Percentiles rank a stretch among this genome's conserved stretches.
These are phyloP conservation scores for Arachis stenosperma DNA, from an alignment of 306 rosid species.

Conservation along the genomic window DNA sequence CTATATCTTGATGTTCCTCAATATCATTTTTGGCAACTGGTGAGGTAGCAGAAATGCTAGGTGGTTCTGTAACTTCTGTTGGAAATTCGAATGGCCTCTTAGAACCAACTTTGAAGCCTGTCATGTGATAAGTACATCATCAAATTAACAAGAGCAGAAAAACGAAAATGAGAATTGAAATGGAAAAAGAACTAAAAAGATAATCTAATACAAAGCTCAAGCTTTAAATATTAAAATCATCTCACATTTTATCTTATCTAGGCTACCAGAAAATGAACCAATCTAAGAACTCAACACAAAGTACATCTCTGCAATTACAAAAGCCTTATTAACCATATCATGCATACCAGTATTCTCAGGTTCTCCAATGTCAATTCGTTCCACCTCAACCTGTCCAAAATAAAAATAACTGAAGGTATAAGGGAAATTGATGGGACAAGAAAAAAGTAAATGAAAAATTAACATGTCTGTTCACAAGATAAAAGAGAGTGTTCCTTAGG, in stretches of 20 bases:
- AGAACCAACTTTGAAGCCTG: conserved; percentile 62
- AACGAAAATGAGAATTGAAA: too few relatives aligned
- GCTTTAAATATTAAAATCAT: background rate
- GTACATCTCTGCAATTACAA: conserved; percentile 3
- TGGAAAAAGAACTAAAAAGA: background rate
- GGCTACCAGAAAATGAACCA: conserved; percentile 27
- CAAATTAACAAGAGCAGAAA: background rate
- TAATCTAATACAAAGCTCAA: background rate
- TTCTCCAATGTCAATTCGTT: conserved; percentile 77
- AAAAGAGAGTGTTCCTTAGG: background rate
- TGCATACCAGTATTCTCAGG: conserved; percentile 64
- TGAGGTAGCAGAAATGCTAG: conserved; percentile 49
- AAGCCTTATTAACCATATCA: conserved; percentile 15
- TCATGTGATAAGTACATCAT: conserved; percentile 33
- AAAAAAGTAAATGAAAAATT: background rate
- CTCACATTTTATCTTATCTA: conserved; percentile 26
- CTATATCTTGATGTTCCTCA: conserved; percentile 74
- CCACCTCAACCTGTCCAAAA: conserved; percentile 84
- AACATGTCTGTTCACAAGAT: too few relatives aligned
- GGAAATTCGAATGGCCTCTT: conserved; percentile 54
- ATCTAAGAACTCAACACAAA: conserved; percentile 7
- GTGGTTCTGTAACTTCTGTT: conserved; percentile 41
- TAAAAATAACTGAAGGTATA: conserved; percentile 15
- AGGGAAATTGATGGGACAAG: conserved; percentile 7
- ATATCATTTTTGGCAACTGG: conserved; percentile 61